Base-by-base conservation (phyloP, 768 basidiomycete species). In the Tulasnella sp. region DNA sequence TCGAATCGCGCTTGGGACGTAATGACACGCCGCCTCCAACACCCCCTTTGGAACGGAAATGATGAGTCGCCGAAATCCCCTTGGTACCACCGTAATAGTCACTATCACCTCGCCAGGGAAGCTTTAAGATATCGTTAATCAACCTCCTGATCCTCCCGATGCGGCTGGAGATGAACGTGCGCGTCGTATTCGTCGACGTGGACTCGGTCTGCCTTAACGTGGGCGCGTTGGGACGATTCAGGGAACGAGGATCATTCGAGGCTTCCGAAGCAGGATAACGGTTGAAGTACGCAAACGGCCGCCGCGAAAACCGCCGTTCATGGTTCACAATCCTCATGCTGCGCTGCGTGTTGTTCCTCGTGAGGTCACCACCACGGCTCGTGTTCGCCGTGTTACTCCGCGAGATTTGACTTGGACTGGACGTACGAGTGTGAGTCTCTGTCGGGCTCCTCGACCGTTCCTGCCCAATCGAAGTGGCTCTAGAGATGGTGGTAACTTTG, bases 71-170 rank as follows among this genome's bases (percentile, higher is more conserved):
- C 6, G 43, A 46, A 27, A 57, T 57, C 4, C 55, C 55, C 21
- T 17, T 29, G 6, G 12, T 2, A 4, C 43, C 43, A 34, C 42
- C 40, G 42, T 57, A 46, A 27, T 34, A 46, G 23, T 45, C 42
- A 17, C 42, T 49, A 27, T 57, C 55, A 34, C 41, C 55, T 19
- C 55, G 55, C 55, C 55, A 57, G 5, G 55, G 55, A 17, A 57
- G 40, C 14, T 32, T 34, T 4, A 46, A 14, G 17, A 57, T 29
- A 37, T 57, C 55, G 9, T 27, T 34, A 31, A 45, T 46, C 2
- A 57, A 32, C 12, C 55, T 21, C 9, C 42, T 29, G 19, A 57
- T 8, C 11, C 55, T 41, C 31, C 43, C 55, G 6, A 45, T 34
- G 1, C 55, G 42, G 7, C 41, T 45, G 19, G 55, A 27, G 17